These are phyloP conservation scores for Diplocarpon rosae DNA, from an alignment of 2,329 filamentous ascomycete species.

Conservation along the genomic window DNA sequence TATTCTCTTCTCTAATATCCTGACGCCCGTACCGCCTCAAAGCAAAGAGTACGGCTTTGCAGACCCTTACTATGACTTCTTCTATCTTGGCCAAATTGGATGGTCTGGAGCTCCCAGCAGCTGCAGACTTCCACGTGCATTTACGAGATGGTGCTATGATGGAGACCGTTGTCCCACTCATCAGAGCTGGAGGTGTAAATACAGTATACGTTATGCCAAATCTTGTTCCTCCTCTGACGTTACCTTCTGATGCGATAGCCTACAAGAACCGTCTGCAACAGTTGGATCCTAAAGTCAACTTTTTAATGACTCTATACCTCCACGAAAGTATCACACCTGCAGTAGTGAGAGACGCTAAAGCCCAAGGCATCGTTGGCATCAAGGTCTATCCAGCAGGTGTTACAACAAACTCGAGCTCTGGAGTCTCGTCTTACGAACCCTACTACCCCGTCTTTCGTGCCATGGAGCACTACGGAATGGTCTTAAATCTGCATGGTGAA, in stretches of 20 bases:
- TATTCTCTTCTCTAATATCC: no score
- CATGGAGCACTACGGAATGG: constrained; percentile 73
- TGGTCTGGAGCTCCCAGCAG: constrained; percentile 44
- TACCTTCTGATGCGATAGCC: constrained; percentile 49
- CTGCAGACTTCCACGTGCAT: constrained; percentile 55
- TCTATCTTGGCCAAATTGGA: constrained; percentile 17
- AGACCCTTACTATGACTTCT: background rate
- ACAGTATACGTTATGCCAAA: constrained; percentile 44
- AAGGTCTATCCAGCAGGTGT: constrained; percentile 40
- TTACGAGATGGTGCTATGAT: constrained; percentile 34
- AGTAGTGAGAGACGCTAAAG: constrained; percentile 20
- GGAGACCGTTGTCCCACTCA: constrained; percentile 40
- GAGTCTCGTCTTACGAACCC: constrained; percentile 56
- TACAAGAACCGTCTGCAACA: constrained; percentile 52
- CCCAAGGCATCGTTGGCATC: constrained; percentile 22
- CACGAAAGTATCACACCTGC: constrained; percentile 21
- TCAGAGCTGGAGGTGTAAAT: constrained; percentile 52
- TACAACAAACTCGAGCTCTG: constrained; percentile 56
- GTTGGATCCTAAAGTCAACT: constrained; percentile 51
- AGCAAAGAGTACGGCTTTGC: no score
- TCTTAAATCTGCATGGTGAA: constrained; percentile 93
- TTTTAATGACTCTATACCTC: constrained; percentile 59
- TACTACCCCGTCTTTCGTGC: constrained; percentile 77
- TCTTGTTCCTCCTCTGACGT: constrained; percentile 51
- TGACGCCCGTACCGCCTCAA: no score